These are phyloP conservation scores for Tolypocladium endophyticum DNA, from an alignment of 2,329 filamentous ascomycete species.

Conservation along the genomic window DNA sequence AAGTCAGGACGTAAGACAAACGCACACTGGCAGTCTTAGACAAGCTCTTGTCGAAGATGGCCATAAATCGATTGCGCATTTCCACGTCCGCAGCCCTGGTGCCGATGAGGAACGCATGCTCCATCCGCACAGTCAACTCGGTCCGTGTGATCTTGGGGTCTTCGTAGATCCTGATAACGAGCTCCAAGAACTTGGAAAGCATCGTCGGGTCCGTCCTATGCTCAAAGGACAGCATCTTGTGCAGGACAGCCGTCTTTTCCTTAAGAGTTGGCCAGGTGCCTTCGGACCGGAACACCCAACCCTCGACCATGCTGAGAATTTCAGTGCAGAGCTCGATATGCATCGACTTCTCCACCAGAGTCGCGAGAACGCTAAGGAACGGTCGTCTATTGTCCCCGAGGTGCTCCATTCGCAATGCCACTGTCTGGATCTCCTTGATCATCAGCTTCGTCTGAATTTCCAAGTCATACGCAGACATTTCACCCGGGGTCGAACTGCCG, in stretches of 20 bases:
- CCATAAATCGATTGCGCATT: slow-evolving; percentile 95
- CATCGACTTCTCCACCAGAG: slow-evolving; percentile 88
- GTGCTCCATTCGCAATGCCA: slow-evolving; percentile 83
- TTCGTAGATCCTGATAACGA: slow-evolving; percentile 97
- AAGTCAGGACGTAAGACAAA: slow-evolving; percentile 76
- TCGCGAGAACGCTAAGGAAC: slow-evolving; percentile 90
- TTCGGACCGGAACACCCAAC: slow-evolving; percentile 91
- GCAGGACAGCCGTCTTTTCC: slow-evolving; percentile 96
- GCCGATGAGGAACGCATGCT: slow-evolving; percentile 95
- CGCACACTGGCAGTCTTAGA: slow-evolving; percentile 87
- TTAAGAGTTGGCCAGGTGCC: slow-evolving; percentile 96
- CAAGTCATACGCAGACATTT: slow-evolving; percentile 65
- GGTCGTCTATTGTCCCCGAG: slow-evolving; percentile 84
- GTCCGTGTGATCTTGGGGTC: slow-evolving; percentile 92
- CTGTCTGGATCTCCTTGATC: slow-evolving; percentile 89
- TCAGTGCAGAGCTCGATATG: slow-evolving; percentile 82
- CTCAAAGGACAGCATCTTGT: slow-evolving; percentile 97
- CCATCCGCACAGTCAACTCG: slow-evolving; percentile 91
- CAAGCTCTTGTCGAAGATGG: slow-evolving; percentile 88
- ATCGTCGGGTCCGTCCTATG: slow-evolving; percentile 72
- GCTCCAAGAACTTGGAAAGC: slow-evolving; percentile 83
- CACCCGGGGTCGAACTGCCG: slow-evolving; percentile 38
- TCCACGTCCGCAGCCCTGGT: slow-evolving; percentile 87
- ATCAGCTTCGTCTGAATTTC: slow-evolving; percentile 87
- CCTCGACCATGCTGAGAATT: slow-evolving; percentile 86